These are phyloP conservation scores for Cyclanthera cordifolia DNA, from an alignment of 306 rosid genomes.

Conservation along the genomic window DNA sequence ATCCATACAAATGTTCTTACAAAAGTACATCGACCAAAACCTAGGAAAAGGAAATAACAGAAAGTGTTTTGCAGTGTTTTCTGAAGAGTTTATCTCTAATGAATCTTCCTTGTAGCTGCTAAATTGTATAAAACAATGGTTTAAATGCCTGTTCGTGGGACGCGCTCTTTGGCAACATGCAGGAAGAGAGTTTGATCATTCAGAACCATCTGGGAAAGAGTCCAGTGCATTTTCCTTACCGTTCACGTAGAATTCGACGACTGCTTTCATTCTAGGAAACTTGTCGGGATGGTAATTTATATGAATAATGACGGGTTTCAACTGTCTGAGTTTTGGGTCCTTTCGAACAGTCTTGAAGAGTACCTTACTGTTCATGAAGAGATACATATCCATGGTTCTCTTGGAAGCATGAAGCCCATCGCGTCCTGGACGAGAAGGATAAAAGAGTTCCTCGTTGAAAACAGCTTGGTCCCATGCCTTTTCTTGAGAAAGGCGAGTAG, in stretches of 20 bases:
- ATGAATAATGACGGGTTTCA: conserved; percentile 79
- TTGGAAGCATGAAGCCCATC: conserved; percentile 75
- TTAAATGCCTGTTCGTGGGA: not conserved
- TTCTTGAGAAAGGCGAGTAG: conserved; percentile 49
- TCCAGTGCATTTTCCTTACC: conserved; percentile 66
- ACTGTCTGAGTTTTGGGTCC: conserved; percentile 43
- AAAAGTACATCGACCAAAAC: not conserved
- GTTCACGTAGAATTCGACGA: conserved; percentile 54
- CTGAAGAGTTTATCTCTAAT: not conserved
- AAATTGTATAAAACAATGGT: not conserved
- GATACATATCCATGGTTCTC: conserved; percentile 79
- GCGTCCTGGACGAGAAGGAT: conserved; percentile 72
- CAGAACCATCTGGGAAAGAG: conserved; percentile 65
- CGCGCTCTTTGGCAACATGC: not conserved
- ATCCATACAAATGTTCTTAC: conserved; percentile 1
- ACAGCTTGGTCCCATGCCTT: conserved; percentile 88
- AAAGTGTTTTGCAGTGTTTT: not conserved
- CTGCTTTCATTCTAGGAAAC: conserved; percentile 66
- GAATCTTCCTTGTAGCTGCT: conserved; percentile 7
- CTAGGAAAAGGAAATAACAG: not conserved
- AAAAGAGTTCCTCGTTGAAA: conserved; percentile 74
- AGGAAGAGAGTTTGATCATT: conserved; percentile 20
- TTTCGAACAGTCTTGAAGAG: conserved; percentile 80
- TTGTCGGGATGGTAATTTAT: conserved; percentile 79
- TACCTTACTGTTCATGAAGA: conserved; percentile 82